Evolutionary conservation across 1,284 basidiomycete genomes (phyloP).

Genomic region (Ganoderma sinense): DNA sequence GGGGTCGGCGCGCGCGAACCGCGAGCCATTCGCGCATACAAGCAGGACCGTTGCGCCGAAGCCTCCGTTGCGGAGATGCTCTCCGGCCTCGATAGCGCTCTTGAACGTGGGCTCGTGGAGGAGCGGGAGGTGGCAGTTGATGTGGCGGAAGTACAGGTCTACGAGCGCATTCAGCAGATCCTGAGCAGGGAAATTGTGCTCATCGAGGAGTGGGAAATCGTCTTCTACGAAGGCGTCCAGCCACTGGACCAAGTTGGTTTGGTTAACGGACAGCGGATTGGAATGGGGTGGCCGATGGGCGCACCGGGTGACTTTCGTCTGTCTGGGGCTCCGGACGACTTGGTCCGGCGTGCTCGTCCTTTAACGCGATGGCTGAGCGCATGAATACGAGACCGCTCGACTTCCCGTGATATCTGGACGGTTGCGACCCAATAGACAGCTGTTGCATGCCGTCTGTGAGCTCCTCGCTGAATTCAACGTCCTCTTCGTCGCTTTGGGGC

Average conservation of each 20-base stretch:
- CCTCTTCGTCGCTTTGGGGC: background rate
- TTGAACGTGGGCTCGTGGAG: conserved; percentile 83
- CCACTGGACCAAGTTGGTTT: background rate
- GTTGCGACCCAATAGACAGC: conserved; percentile 33
- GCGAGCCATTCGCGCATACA: conserved; percentile 77
- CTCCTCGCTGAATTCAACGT: background rate
- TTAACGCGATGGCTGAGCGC: conserved; percentile 54
- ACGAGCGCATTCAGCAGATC: conserved; percentile 71
- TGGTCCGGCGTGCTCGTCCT: conserved; percentile 37
- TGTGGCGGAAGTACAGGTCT: conserved; percentile 69
- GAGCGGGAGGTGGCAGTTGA: conserved; percentile 73
- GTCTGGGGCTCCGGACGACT: too few relatives aligned
- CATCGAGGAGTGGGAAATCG: conserved; percentile 23
- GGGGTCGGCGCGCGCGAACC: conserved; percentile 72
- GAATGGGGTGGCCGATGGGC: background rate
- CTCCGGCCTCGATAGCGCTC: conserved; percentile 54
- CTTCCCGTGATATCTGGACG: conserved; percentile 58
- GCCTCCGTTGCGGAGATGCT: conserved; percentile 63
- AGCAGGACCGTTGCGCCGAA: conserved; percentile 77
- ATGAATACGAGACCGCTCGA: conserved; percentile 58
- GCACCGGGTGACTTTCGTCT: conserved; percentile 22
- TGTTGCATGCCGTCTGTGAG: conserved; percentile 30
- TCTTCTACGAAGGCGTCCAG: background rate
- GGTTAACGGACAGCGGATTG: background rate
- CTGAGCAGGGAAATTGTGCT: conserved; percentile 58